A percentile compares a stretch with the other conserved stretches of the same genome.
Conservation (phyloP, 2,329 filamentous ascomycete genomes). For the Aureobasidium sp. region DNA sequence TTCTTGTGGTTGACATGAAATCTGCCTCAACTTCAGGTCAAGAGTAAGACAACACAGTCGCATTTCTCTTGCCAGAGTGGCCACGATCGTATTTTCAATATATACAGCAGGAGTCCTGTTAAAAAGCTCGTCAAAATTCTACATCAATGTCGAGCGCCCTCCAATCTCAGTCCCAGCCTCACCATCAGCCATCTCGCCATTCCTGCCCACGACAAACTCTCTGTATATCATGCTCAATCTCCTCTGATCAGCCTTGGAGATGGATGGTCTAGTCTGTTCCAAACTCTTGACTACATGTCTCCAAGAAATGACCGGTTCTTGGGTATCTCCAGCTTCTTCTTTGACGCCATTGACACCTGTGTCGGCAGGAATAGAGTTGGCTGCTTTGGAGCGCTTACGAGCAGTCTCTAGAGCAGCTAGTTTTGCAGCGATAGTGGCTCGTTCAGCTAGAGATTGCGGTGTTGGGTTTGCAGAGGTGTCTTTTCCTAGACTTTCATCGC, state of each 20-base stretch:
- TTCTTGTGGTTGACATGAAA: too few species aligned
- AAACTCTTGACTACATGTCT: slow-evolving; percentile 74
- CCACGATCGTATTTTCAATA: too few species aligned
- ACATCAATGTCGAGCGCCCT: slow-evolving; percentile 68
- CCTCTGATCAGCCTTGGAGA: slow-evolving; percentile 67
- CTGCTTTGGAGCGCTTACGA: slow-evolving; percentile 52
- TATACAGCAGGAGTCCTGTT: too few species aligned
- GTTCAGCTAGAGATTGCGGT: slow-evolving; percentile 60
- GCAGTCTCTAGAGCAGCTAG: slow-evolving; percentile 70
- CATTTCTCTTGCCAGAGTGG: too few species aligned
- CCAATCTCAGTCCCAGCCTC: slow-evolving; percentile 89
- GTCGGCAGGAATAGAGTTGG: background rate
- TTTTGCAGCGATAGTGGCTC: slow-evolving; percentile 72
- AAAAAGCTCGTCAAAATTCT: background rate
- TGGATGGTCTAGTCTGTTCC: slow-evolving; percentile 70
- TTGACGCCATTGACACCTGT: slow-evolving; percentile 1
- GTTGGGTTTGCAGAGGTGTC: slow-evolving; percentile 36
- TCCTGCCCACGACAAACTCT: slow-evolving; percentile 87
- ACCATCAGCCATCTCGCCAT: slow-evolving; percentile 91
- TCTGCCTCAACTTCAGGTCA: too few species aligned
- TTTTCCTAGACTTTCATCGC: slow-evolving; percentile 41
- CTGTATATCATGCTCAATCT: slow-evolving; percentile 75
- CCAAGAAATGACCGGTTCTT: slow-evolving; percentile 79
- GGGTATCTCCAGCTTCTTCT: slow-evolving; percentile 24
- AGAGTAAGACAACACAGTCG: too few species aligned